A percentile compares a stretch with the other conserved stretches of the same genome.
phyloP scores from a whole-genome alignment of 139 green algal species.

The Desmodesmus armatus region DNA sequence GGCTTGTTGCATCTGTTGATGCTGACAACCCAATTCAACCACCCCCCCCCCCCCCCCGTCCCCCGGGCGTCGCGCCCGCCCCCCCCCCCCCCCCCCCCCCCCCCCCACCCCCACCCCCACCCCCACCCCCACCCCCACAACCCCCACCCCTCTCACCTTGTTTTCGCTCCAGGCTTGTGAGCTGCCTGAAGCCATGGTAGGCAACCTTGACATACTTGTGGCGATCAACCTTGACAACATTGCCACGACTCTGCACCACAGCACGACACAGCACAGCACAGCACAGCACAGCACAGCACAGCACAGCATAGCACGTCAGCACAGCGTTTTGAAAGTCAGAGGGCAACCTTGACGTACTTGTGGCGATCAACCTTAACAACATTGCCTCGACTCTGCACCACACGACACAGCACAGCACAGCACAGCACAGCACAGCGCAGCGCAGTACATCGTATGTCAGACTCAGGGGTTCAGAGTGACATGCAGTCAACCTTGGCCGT shows the following conservation, averaged over 20 bases:
- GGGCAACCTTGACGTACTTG: slow-evolving; percentile 98
- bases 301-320: neutral
- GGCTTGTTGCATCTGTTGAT: too few species aligned
- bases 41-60: too few species aligned
- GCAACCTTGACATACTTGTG: slow-evolving; percentile 99
- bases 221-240: slow-evolving; percentile 82
- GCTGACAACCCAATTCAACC: too few species aligned
- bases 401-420: neutral
- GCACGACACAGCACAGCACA: neutral
- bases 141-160: too few species aligned
- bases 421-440: neutral
- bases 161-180: slow-evolving; percentile 77
- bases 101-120: too few species aligned
- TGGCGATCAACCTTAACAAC: slow-evolving; percentile 87
- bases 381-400: slow-evolving; percentile 52
- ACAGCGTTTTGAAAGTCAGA: too few species aligned
- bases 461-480: too few species aligned
- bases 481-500: too few species aligned
- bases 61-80: neutral
- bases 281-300: neutral
- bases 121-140: too few species aligned
- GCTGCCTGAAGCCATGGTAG: slow-evolving; percentile 92
- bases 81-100: too few species aligned
- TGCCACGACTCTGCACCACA: slow-evolving; percentile 54
- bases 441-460: too few species aligned